Base-by-base conservation (phyloP, 2,329 filamentous ascomycete genomes). In the Hortaea sp. region DNA sequence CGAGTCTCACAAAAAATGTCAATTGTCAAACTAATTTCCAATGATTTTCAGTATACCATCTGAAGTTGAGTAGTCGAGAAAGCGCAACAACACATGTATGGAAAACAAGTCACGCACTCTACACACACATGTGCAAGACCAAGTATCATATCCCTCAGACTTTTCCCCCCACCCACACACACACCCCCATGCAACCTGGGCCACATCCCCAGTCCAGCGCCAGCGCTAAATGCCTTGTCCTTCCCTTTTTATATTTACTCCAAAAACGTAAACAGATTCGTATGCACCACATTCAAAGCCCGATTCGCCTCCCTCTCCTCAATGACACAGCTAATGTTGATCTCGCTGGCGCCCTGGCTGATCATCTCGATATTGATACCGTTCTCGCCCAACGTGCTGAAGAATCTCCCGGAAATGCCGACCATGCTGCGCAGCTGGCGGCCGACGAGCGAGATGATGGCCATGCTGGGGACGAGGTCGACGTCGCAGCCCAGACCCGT, bases 301-400 rank as follows among this genome's bases (percentile, higher is more conserved):
- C 92, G 81, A 56, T 89, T 88, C 20, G 92, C 89, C 63, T 97
- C 88, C 54, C 82, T 76, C 55, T 88, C 87, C 59, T 94, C 88
- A 63, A 98, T 94, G 40, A 98, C 92, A 63, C 92, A 98, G 7
- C 88, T 95, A 50, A 98, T 98, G 66, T 97, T 98, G 69, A 98
- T 98, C 72, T 98, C 92, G 64, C 89, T 95, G 28, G 92, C 92
- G 59, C 92, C 92, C 71, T 98, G 92, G 27, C 88, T 95, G 56
- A 98, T 98, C 92, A 98, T 98, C 70, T 98, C 92, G 57, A 98
- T 88, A 65, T 98, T 98, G 62, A 98, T 82, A 58, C 86, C 85
- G 64, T 95, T 85, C 63, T 95, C 86, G 39, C 92, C 92, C 12
- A 98, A 73, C 1, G 89, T 94, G 41, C 85, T 87, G 67, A 98